A percentile compares a stretch with the other conserved stretches of the same genome.
phyloP scores from a whole-genome alignment of 2,329 filamentous ascomycete genomes.

The Incumbomyces lentus region DNA sequence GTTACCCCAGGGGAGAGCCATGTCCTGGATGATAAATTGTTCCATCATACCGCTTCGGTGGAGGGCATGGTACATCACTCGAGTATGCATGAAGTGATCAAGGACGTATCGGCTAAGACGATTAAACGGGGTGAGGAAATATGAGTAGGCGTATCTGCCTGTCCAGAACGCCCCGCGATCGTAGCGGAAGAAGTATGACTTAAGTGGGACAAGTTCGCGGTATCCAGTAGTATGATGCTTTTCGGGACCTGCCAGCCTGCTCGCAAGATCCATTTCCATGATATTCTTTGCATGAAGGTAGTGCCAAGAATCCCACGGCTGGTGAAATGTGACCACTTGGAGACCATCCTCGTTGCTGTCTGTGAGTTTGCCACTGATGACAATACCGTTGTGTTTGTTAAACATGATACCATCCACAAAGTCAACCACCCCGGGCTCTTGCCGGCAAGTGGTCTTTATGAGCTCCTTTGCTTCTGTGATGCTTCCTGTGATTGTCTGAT shows the following conservation, averaged over 20 bases:
- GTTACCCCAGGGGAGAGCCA: conserved; percentile 46
- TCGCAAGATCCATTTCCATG: conserved; percentile 1
- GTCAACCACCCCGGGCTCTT: conserved; percentile 25
- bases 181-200: conserved; percentile 36
- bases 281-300: conserved; percentile 32
- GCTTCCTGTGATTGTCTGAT: conserved; percentile 31
- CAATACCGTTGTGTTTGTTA: conserved; percentile 39
- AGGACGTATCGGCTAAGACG: conserved; percentile 47
- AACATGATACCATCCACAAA: conserved; percentile 44
- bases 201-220: conserved; percentile 24
- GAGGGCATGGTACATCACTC: conserved; percentile 52
- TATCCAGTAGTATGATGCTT: not conserved
- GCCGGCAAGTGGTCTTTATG: conserved; percentile 29
- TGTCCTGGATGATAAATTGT: conserved; percentile 52
- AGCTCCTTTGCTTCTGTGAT: conserved; percentile 29
- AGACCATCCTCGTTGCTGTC: conserved; percentile 29
- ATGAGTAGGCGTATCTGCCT: conserved; percentile 49
- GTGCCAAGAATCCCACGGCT: conserved; percentile 39
- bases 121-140: conserved; percentile 53
- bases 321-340: conserved; percentile 14
- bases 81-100: conserved; percentile 51
- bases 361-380: conserved; percentile 51
- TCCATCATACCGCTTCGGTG: conserved; percentile 48
- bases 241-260: not conserved
- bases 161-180: conserved; percentile 58